Evolutionary conservation across 2,329 filamentous ascomycete species (phyloP).

Genomic region (Monilinia aucupariae): DNA sequence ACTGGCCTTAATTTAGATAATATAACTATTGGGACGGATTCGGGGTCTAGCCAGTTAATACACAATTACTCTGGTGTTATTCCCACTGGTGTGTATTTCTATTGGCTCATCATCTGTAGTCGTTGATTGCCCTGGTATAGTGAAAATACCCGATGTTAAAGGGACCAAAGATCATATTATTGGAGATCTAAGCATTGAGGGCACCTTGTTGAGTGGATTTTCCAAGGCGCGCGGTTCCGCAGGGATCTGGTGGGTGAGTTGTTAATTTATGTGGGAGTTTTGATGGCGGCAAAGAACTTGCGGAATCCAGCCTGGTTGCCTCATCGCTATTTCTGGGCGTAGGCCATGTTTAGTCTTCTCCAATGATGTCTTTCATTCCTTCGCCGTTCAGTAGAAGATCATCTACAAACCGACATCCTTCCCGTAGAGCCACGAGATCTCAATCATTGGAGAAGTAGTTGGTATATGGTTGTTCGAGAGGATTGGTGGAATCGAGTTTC

Average conservation of each 20-base stretch:
- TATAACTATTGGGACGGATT: neutral
- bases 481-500: constrained; percentile 41
- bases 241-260: constrained; percentile 40
- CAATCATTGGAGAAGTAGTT: constrained; percentile 39
- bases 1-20: neutral
- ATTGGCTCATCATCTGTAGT: no score
- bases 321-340: constrained; percentile 53
- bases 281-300: neutral
- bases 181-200: neutral
- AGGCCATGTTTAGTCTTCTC: constrained; percentile 52
- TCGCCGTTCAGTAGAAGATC: constrained; percentile 54
- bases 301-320: constrained; percentile 49
- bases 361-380: constrained; percentile 50
- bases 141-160: neutral
- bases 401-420: constrained; percentile 23
- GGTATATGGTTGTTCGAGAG: constrained; percentile 51
- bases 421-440: constrained; percentile 51
- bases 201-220: constrained; percentile 48
- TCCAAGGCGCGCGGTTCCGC: constrained; percentile 49
- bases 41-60: neutral
- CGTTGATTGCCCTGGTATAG: no score
- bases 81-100: no score
- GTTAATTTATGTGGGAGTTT: neutral
- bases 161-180: neutral
- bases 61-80: neutral